Evolutionary conservation across 225 moss, liverwort and hornwort species (phyloP), one percentile per base, ranked within the genome.

Genomic region (Sphagnum contortum): DNA sequence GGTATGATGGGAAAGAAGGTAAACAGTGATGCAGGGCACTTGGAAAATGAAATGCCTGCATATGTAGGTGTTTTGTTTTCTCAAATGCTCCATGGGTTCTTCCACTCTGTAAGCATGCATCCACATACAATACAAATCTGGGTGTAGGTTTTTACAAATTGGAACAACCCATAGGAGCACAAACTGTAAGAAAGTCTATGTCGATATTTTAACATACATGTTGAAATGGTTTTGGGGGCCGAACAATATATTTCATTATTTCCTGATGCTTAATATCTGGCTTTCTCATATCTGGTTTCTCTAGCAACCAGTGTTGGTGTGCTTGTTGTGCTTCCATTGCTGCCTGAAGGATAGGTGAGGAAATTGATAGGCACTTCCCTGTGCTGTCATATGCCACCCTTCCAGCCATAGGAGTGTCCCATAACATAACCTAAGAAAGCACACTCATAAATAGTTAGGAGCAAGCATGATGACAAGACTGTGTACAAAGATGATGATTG

Each of bases 291-390:
- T 79, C 48, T 29, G 64, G 71, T 68, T 79, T 76, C 54, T 76
- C 73, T 3, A 83, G 69, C 47, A 74, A 48, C 79, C 73, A 83
- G 4, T 71, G 67, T 69, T 79, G 73, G 53, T 79, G 71, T 57
- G 58, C 75, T 52, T 52, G 66, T 55, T 73, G 66, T 4, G 79
- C 79, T 66, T 71, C 74, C 59, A 70, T 70, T 47, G 73, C 73
- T 47, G 75, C 73, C 72, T 79, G 65, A 10, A 83, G 70, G 53
- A 74, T 73, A 2, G 79, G 79, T 8, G 64, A 49, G 14, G 79
- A 78, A 14, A 62, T 68, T 63, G 65, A 57, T 6, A 76, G 79
- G 55, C 71, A 72, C 62, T 65, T 76, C 54, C 79, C 71, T 46
- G 64, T 63, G 3, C 49, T 67, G 57, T 69, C 76, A 49, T 75